Conservation (phyloP, 805 yeast species). For the Vanderwaltozyma tropicalis region DNA sequence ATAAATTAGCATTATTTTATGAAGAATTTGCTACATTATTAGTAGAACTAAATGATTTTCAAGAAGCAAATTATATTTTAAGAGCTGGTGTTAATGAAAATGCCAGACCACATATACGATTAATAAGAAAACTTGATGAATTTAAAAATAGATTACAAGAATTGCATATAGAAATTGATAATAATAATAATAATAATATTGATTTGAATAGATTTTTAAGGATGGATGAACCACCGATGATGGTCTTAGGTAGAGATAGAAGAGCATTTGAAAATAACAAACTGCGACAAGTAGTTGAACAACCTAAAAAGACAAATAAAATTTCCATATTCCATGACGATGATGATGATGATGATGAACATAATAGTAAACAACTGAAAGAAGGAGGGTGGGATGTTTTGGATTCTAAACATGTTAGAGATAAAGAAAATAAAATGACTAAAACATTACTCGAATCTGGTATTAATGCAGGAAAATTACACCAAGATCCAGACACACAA, state of each 20-base stretch:
- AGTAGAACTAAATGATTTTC: conserved; percentile 6
- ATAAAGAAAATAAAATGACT: conserved; percentile 52
- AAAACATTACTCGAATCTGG: conserved; percentile 44
- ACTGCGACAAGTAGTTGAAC: background rate
- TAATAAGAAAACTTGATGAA: conserved; percentile 18
- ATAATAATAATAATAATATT: background rate
- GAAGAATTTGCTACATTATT: conserved; percentile 60
- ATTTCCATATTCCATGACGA: background rate
- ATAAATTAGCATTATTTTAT: conserved; percentile 54
- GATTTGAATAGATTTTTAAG: conserved; percentile 1
- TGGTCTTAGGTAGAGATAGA: conserved; percentile 11
- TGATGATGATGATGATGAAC: background rate
- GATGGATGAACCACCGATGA: conserved; percentile 3
- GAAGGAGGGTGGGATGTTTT: conserved; percentile 36
- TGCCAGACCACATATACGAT: conserved; percentile 56
- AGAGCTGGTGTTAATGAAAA: conserved; percentile 32
- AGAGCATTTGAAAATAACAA: background rate
- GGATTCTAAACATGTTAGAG: conserved; percentile 39
- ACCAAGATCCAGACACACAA: conserved; percentile 27
- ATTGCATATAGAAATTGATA: conserved; percentile 6
- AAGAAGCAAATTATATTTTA: conserved; percentile 13
- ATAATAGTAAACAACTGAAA: background rate
- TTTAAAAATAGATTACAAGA: conserved; percentile 9
- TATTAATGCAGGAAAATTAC: conserved; percentile 42
- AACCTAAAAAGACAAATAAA: conserved; percentile 14